Evolutionary conservation across 306 rosid species (phyloP), one percentile per base, ranked within the genome.

Genomic region (Cicer bijugum): DNA sequence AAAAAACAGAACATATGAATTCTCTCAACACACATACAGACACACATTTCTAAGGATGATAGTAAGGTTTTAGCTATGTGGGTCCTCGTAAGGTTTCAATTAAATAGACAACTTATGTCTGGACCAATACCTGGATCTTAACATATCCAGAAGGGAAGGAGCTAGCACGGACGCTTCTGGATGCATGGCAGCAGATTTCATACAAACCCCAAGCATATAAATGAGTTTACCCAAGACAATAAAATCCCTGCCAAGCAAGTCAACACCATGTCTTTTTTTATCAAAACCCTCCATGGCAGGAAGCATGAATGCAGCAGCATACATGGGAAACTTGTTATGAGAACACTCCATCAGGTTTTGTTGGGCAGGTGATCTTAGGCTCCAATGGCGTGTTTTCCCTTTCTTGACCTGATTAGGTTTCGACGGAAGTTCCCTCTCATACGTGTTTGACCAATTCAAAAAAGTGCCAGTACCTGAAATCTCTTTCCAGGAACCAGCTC

Each of bases 271-370:
- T 61, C 97, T 85, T 84, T 79, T 94, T 78, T 91, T 94, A 80
- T 94, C 97, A 81, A 82, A 94, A 33, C 97, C 96, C 77, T 89
- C 89, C 97, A 94, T 91, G 70, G 96, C 96, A 60, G 98, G 98
- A 64, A 94, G 97, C 95, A 94, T 91, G 78, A 91, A 91, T n/a
- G 95, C 92, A 46, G 98, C 97, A 17, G 96, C 98, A 79, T 94
- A 85, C 79, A 82, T 72, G 15, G 98, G 98, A 85, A 94, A 94
- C 89, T 89, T 94, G 74, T 94, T 94, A 48, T 82, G 86, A 65
- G 97, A 89, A 85, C 68, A 83, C 78, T 94, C 95, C 73, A 85
- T 82, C 80, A 75, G 82, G 78, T 79, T 84, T 60, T 87, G 82
- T 69, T 68, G 87, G 20, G 55, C 48, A 50, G 75, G 80, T 14